phyloP scores from a whole-genome alignment of 2,329 filamentous ascomycete genomes.

The Sarocladium kiliense region DNA sequence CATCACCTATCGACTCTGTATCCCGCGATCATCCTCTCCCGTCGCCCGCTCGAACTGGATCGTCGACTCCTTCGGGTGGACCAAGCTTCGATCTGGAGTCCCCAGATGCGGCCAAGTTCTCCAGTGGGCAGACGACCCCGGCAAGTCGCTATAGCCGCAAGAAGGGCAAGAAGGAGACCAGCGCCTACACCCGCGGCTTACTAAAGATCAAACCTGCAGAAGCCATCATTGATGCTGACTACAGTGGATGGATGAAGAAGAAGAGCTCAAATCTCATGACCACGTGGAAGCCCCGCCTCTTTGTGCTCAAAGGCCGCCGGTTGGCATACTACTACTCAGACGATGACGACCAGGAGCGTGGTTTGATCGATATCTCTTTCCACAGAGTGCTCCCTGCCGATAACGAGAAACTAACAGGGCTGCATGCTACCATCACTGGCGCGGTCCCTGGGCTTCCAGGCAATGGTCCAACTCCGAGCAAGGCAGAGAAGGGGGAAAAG shows the following conservation, averaged over 20 bases:
- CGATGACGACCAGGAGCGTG: conserved; percentile 86
- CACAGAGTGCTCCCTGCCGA: conserved; percentile 95
- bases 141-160: conserved; percentile 47
- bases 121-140: conserved; percentile 42
- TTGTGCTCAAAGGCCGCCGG: conserved; percentile 85
- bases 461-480: conserved; percentile 33
- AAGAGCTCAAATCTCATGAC: conserved; percentile 94
- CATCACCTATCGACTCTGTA: conserved; percentile 31
- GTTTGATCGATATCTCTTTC: conserved; percentile 94
- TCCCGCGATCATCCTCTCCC: conserved; percentile 42
- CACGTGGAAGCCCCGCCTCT: conserved; percentile 96
- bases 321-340: conserved; percentile 96
- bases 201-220: conserved; percentile 76
- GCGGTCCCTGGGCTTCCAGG: conserved; percentile 47
- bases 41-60: conserved; percentile 72
- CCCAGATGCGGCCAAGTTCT: conserved; percentile 56
- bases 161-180: conserved; percentile 91
- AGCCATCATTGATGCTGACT: conserved; percentile 82
- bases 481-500: conserved; percentile 30
- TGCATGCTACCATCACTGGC: conserved; percentile 88
- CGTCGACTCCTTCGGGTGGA: conserved; percentile 59
- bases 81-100: conserved; percentile 77
- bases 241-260: conserved; percentile 99
- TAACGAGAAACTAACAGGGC: conserved; percentile 80
- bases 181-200: conserved; percentile 84